Evolutionary conservation across 164 flowering plant genomes (phyloP).

Genomic region (Stephania cephalantha): DNA sequence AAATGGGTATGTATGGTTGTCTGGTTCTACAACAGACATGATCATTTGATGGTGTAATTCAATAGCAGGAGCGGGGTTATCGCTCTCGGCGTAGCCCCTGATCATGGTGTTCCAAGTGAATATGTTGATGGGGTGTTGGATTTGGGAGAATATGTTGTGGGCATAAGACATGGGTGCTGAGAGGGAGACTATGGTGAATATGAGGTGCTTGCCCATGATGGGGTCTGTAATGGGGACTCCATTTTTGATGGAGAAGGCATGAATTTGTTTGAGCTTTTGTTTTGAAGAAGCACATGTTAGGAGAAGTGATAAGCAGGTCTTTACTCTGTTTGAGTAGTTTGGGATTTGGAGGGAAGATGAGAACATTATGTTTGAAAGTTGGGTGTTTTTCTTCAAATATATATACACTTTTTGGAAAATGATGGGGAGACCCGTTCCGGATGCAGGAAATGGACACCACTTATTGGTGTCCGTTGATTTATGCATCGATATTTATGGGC

Average conservation of each 20-base stretch:
- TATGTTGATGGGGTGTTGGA: conserved; percentile 20
- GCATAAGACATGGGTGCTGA: conserved; percentile 27
- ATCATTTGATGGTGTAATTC: conserved; percentile 23
- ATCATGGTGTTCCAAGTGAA: conserved; percentile 34
- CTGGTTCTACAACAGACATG: conserved; percentile 13
- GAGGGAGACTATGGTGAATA: conserved; percentile 28
- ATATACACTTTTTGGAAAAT: too few relatives aligned
- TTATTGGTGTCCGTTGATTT: too few relatives aligned
- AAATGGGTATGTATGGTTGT: conserved; percentile 40
- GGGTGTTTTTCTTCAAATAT: too few relatives aligned
- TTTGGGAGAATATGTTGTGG: conserved; percentile 21
- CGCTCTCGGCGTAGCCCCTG: conserved; percentile 33
- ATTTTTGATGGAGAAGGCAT: conserved; percentile 25
- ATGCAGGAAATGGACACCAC: too few relatives aligned
- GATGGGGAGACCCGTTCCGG: too few relatives aligned
- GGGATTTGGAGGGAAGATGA: background rate
- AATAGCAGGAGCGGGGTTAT: conserved; percentile 19
- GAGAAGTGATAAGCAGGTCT: conserved; percentile 22
- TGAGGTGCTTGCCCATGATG: conserved; percentile 25
- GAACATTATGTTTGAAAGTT: background rate
- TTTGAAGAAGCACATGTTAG: conserved; percentile 10
- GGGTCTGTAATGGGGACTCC: conserved; percentile 24
- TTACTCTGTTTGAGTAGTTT: conserved; percentile 12
- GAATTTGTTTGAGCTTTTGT: conserved; percentile 25
- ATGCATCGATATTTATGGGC: too few relatives aligned